Evolutionary conservation across 495 filamentous ascomycete genomes (phyloP), one percentile per base, ranked within the genome.

Genomic region (Daldinia bambusicola): DNA sequence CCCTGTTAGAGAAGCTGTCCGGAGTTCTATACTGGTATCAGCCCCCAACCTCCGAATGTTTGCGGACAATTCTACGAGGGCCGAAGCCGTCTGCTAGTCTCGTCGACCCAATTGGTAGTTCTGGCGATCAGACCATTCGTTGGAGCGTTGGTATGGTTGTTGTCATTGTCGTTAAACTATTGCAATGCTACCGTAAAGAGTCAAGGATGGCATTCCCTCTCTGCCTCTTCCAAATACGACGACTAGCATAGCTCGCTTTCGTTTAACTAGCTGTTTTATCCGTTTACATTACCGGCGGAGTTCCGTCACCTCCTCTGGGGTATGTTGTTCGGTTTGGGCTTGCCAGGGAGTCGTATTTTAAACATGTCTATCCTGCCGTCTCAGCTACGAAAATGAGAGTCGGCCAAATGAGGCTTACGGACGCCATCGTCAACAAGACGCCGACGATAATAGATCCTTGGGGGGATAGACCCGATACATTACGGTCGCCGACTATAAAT

Each of bases 301-400:
- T 51, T 66, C 70, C 70, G 66, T 63, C 16, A 61, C 58, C 63
- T 38, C 62, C 26, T 3, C 26, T 3, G 62, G 70, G 70, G 62
- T 56, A 37, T 57, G 56, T 55, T 65, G 65, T 58, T 69, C 70
- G 70, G 70, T 55, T 66, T 66, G 70, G 63, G 45, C 61, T 73
- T 26, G 53, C 57, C 57, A 65, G 70, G 43, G 14, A 22, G 61
- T 69, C 43, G 66, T 51, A 51, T 59, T 62, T 69, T 56, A 10
- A 48, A 22, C 43, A 18, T 20, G 18, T 20, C 43, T 9, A 18
- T 22, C 16, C 43, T 10, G 43, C 43, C 43, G 43, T 48, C 43
- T 3, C 43, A 48, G 26, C 26, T 53, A 18, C 7, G 31, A 18
- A n/a, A 52, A 20, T 31, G 50, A 20, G 50, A 52, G 10, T 12